Conservation (phyloP, 176 grass and related monocot species). For the Stipa capillata region DNA sequence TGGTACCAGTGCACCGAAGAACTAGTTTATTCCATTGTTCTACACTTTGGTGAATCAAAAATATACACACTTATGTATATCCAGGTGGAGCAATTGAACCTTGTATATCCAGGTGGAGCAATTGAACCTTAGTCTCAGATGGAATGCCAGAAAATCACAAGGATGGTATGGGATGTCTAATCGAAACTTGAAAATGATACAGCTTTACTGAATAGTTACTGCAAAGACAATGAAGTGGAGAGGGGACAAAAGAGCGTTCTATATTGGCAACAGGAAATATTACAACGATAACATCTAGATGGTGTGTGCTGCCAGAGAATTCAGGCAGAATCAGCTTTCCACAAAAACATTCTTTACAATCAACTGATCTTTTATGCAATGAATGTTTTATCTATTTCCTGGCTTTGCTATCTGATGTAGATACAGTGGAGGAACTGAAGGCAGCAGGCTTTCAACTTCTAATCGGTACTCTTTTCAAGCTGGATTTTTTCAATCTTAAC, state of each 20-base stretch:
- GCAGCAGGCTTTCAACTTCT: too few relatives aligned
- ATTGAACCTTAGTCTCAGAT: neutral
- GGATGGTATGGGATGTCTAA: neutral
- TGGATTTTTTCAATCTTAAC: too few relatives aligned
- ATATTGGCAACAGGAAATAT: neutral
- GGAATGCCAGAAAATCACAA: neutral
- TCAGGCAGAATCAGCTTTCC: neutral
- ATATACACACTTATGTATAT: neutral
- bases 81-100: neutral
- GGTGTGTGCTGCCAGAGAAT: neutral
- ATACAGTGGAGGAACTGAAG: too few relatives aligned
- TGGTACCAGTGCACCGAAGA: neutral
- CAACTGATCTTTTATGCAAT: too few relatives aligned
- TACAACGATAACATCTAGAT: too few relatives aligned
- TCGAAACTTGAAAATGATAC: neutral
- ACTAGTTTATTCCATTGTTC: neutral
- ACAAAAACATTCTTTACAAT: too few relatives aligned
- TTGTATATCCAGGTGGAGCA: neutral
- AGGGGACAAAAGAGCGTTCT: neutral
- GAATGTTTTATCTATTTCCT: neutral
- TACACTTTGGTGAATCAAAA: neutral
- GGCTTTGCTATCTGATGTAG: neutral
- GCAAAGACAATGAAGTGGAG: neutral
- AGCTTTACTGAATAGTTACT: neutral
- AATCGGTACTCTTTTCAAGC: too few relatives aligned